Percentiles rank a stretch among this genome's conserved stretches.
Evolutionary conservation across 306 rosid species (phyloP).

Genomic region (Medicago lupulina): DNA sequence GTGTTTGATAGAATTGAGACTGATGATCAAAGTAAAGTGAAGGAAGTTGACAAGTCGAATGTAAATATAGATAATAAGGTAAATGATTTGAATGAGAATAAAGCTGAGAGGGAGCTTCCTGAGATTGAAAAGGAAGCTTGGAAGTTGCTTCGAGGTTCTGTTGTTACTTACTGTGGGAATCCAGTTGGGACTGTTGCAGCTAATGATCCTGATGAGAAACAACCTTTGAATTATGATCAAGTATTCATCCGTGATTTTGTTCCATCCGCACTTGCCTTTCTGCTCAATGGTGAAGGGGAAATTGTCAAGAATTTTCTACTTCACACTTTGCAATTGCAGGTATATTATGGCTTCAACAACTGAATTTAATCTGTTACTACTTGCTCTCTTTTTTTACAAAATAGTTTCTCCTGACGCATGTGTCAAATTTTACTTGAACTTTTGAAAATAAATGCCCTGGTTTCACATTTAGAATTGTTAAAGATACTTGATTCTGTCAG

Average conservation of each 20-base stretch:
- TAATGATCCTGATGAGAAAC: conserved; percentile 68
- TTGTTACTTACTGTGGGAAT: conserved; percentile 78
- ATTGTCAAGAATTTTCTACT: conserved; percentile 89
- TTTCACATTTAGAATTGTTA: conserved; percentile 21
- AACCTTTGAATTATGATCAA: conserved; percentile 86
- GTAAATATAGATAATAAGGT: conserved; percentile 51
- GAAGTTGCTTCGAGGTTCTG: conserved; percentile 69
- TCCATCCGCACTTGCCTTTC: conserved; percentile 87
- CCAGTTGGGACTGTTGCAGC: conserved; percentile 97
- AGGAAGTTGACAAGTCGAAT: conserved; percentile 49
- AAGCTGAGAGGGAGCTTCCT: conserved; percentile 60
- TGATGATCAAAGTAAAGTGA: conserved; percentile 48
- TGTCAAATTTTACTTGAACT: not conserved
- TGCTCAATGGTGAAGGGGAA: conserved; percentile 84
- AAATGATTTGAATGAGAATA: conserved; percentile 56
- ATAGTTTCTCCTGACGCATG: conserved; percentile 12
- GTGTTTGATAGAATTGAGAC: conserved; percentile 53
- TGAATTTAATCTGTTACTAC: conserved; percentile 32
- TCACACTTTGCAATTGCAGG: conserved; percentile 91
- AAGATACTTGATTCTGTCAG: conserved; percentile 21
- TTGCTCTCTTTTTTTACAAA: not conserved
- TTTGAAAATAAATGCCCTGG: conserved; percentile 7
- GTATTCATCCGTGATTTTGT: conserved; percentile 90
- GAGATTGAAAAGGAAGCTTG: conserved; percentile 79
- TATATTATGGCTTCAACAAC: conserved; percentile 38